Base-by-base conservation (phyloP, 1,284 basidiomycete genomes). In the Pseudozyma flocculosa region DNA sequence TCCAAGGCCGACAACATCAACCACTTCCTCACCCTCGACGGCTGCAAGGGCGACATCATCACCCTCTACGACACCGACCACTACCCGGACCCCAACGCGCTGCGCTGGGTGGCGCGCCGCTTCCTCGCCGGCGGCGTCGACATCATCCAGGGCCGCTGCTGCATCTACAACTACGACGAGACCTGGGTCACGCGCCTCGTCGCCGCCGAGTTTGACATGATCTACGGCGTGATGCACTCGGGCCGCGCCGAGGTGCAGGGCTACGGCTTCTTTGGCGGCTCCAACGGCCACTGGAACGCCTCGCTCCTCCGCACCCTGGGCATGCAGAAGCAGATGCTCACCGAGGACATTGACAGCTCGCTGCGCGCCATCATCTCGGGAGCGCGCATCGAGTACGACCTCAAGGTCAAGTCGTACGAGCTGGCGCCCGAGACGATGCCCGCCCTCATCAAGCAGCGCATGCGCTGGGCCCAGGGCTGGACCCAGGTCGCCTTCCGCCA, bases 391-490 rank as follows among this genome's bases (percentile, higher is more conserved):
- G 67, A 60, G 23, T 75, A 73, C 54, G 68, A 72, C 29, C 54
- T 72, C 34, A 61, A 64, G 39, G 65, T 75, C n/a, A 41, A 65
- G 0, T 72, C 69, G 0, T 72, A 63, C 56, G 73, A 75, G 45
- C 49, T 59, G 10, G 72, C 73, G 2, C 72, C 72, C 3, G 67
- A 67, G 41, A 72, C 69, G 0, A 18, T 64, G 0, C 38, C 54
- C 4, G 71, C 69, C 2, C 41, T 75, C 19, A 34, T 51, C n/a
- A 72, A 70, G 40, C 72, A 75, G 51, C 58, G 72, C 2, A 48
- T 73, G 49, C 58, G 71, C 36, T 75, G 72, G 72, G 56, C 71
- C 1, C 71, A 73, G 34, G 73, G 72, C 0, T 75, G 73, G 73
- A 70, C 67, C 2, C 73, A 73, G 40, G 72, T 75, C 8, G 60